phyloP scores from a whole-genome alignment of 2,329 filamentous ascomycete genomes.

The Fusarium sp. region DNA sequence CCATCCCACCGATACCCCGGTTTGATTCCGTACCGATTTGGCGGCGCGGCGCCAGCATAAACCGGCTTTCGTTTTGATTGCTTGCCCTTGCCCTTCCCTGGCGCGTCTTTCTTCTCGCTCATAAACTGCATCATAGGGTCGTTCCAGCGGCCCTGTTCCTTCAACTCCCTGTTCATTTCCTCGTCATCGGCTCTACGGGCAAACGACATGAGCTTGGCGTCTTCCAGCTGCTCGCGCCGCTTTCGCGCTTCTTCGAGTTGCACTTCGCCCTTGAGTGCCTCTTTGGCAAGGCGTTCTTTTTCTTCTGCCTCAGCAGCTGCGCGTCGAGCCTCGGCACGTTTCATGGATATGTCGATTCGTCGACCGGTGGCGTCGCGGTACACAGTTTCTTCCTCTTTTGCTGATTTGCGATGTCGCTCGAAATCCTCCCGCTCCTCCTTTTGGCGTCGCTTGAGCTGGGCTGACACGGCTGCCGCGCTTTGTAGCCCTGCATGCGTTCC shows the following conservation, averaged over 20 bases:
- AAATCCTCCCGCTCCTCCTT: slow-evolving; percentile 73
- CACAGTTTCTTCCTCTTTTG: slow-evolving; percentile 82
- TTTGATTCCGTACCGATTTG: slow-evolving; percentile 93
- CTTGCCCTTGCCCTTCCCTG: slow-evolving; percentile 48
- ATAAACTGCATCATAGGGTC: slow-evolving; percentile 92
- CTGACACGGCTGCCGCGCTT: slow-evolving; percentile 83
- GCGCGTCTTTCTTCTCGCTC: slow-evolving; percentile 60
- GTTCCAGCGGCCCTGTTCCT: slow-evolving; percentile 86
- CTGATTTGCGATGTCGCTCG: slow-evolving; percentile 59
- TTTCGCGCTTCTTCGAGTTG: slow-evolving; percentile 79
- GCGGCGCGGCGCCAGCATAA: slow-evolving; percentile 85
- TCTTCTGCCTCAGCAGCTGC: slow-evolving; percentile 77
- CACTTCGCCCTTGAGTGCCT: slow-evolving; percentile 86
- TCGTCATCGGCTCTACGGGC: slow-evolving; percentile 88
- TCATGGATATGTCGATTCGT: slow-evolving; percentile 94
- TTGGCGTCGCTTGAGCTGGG: slow-evolving; percentile 77
- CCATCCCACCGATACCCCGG: slow-evolving; percentile 98
- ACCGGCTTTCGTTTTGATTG: slow-evolving; percentile 69
- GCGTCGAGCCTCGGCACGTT: slow-evolving; percentile 86
- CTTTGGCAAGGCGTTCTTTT: slow-evolving; percentile 76
- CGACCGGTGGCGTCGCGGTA: slow-evolving; percentile 95
- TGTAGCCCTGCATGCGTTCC: slow-evolving; percentile 92
- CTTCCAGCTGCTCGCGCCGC: slow-evolving; percentile 78
- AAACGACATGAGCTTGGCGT: slow-evolving; percentile 86
- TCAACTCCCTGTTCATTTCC: slow-evolving; percentile 88